Percentiles rank a stretch among this genome's conserved stretches.
These are phyloP conservation scores for Tremella mesenterica DNA, from an alignment of 768 basidiomycete genomes.

Conservation along the genomic window DNA sequence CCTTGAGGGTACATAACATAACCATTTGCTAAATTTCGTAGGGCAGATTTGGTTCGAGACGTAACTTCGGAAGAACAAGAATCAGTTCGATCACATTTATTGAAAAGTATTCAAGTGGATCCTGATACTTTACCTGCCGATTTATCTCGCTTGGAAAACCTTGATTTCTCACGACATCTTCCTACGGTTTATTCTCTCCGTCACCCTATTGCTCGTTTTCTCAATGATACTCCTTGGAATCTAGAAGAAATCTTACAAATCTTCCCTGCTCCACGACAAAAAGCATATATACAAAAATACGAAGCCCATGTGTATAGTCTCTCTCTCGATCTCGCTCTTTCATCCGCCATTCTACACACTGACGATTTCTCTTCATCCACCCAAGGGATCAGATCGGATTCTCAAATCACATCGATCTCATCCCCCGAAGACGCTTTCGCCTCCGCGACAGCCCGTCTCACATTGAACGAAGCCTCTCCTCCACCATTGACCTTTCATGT, in stretches of 20 bases:
- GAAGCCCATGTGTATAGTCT: slow-evolving; percentile 2
- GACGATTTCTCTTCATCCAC: slow-evolving; percentile 2
- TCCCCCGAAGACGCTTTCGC: not conserved
- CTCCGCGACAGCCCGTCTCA: slow-evolving; percentile 10
- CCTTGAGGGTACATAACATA: not conserved
- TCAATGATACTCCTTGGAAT: not conserved
- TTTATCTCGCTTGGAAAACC: not conserved
- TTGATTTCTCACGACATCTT: slow-evolving; percentile 2
- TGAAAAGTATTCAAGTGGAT: slow-evolving; percentile 8
- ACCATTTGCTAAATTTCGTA: not conserved
- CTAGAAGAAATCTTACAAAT: not conserved
- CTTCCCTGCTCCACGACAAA: not conserved
- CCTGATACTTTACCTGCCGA: not conserved
- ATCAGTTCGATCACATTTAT: slow-evolving; percentile 6
- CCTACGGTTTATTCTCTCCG: not conserved
- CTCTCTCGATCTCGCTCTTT: slow-evolving; percentile 12
- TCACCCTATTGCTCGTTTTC: not conserved
- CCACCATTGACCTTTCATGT: slow-evolving; percentile 1
- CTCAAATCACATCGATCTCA: not conserved
- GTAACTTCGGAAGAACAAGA: not conserved
- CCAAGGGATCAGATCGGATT: too few relatives aligned
- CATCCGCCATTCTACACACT: slow-evolving; percentile 5
- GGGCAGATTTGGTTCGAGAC: slow-evolving; percentile 24
- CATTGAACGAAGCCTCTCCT: not conserved
- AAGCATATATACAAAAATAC: not conserved